Percentiles rank a stretch among this genome's conserved stretches.
Conservation (phyloP, 192 early-diverging fungal species). For the Umbelopsis vinacea region DNA sequence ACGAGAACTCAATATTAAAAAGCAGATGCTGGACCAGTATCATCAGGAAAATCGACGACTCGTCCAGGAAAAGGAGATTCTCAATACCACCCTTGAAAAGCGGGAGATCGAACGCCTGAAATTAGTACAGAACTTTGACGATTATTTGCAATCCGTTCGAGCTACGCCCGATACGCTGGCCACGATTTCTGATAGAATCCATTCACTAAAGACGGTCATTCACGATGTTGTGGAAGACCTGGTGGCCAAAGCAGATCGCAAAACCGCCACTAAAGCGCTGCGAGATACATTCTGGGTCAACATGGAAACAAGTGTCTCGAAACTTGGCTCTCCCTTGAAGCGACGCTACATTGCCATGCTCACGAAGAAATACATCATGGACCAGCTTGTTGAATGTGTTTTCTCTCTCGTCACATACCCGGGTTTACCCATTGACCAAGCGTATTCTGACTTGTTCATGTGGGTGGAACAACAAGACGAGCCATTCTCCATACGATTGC, state of each 20-base stretch:
- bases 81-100: background rate
- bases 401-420: slow-evolving; percentile 48
- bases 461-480: slow-evolving; percentile 38
- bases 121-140: slow-evolving; percentile 31
- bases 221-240: slow-evolving; percentile 41
- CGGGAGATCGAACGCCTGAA: slow-evolving; percentile 28
- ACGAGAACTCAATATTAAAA: slow-evolving; percentile 2
- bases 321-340: slow-evolving; percentile 44
- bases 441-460: slow-evolving; percentile 10
- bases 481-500: slow-evolving; percentile 29
- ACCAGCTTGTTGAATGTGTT: slow-evolving; percentile 49
- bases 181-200: slow-evolving; percentile 44
- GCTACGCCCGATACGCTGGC: slow-evolving; percentile 51
- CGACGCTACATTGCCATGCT: slow-evolving; percentile 46
- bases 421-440: slow-evolving; percentile 23
- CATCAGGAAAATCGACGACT: slow-evolving; percentile 9
- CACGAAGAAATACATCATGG: slow-evolving; percentile 58
- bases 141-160: slow-evolving; percentile 41
- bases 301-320: slow-evolving; percentile 34
- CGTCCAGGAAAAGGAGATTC: background rate
- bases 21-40: slow-evolving; percentile 14
- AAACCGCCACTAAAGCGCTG: slow-evolving; percentile 34
- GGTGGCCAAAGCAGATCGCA: slow-evolving; percentile 25
- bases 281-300: slow-evolving; percentile 35
- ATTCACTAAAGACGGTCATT: slow-evolving; percentile 42